These are phyloP conservation scores for Phragmites australis DNA, from an alignment of 176 grass and related monocot genomes.

Conservation along the genomic window DNA sequence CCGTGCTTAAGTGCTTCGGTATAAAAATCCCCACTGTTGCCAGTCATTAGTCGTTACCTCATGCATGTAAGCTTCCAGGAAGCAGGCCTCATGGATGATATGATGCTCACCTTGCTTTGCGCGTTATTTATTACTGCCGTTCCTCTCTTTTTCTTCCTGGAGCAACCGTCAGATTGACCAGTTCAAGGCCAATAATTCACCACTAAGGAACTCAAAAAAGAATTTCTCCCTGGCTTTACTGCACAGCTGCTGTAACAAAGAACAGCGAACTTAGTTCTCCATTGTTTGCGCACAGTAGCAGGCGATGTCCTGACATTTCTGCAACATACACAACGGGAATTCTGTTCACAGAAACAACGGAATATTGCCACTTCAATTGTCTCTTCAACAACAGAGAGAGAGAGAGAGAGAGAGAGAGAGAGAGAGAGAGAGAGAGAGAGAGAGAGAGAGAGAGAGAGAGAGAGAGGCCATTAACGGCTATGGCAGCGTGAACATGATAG, in stretches of 20 bases:
- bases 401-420: too few relatives aligned
- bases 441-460: too few relatives aligned
- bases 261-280: background rate
- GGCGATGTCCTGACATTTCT: background rate
- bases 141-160: background rate
- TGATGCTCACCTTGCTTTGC: background rate
- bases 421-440: too few relatives aligned
- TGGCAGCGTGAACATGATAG: background rate
- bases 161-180: background rate
- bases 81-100: conserved; percentile 18
- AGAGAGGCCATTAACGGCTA: background rate
- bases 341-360: background rate
- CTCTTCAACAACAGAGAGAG: background rate
- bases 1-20: too few relatives aligned
- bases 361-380: background rate
- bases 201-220: background rate
- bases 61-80: conserved; percentile 34
- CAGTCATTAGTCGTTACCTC: background rate
- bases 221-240: background rate
- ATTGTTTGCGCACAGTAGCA: conserved; percentile 9
- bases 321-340: background rate
- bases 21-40: background rate
- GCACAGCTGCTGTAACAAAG: background rate
- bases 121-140: background rate
- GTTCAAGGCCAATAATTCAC: conserved; percentile 2